Conservation (phyloP, 1,284 basidiomycete species). For the Ceratobasidium sp. region DNA sequence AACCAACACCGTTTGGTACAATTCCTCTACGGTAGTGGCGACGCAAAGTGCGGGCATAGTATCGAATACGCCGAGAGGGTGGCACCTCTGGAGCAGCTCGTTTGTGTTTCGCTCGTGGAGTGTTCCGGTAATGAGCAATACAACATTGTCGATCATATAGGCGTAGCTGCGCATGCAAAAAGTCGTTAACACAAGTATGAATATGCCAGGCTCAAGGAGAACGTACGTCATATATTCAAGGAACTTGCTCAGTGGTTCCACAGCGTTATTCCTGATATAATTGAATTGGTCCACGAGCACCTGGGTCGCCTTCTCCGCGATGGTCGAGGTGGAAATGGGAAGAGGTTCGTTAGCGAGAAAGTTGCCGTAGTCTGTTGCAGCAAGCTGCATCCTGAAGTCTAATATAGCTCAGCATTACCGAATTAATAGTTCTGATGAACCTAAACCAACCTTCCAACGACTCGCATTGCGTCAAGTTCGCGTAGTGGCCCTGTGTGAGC, state of each 20-base stretch:
- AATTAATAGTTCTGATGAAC: neutral
- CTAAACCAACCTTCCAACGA: constrained; percentile 86
- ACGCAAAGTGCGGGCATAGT: constrained; percentile 99
- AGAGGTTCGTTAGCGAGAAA: constrained; percentile 97
- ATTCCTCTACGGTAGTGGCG: constrained; percentile 98
- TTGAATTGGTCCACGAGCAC: constrained; percentile 98
- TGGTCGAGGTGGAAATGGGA: constrained; percentile 95
- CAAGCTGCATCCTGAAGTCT: constrained; percentile 95
- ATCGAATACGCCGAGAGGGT: constrained; percentile 97
- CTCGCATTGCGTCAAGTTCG: constrained; percentile 97
- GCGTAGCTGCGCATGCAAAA: constrained; percentile 74
- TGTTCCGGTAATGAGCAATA: constrained; percentile 97
- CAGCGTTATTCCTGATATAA: constrained; percentile 91
- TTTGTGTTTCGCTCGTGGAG: constrained; percentile 98
- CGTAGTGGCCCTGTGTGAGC: constrained; percentile 90
- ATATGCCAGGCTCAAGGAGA: neutral
- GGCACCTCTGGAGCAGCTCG: constrained; percentile 96
- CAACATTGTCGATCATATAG: constrained; percentile 99
- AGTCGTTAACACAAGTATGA: neutral
- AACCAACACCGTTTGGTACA: constrained; percentile 96
- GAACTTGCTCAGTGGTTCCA: constrained; percentile 92
- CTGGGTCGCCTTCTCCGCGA: constrained; percentile 95
- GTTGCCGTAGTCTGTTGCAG: constrained; percentile 98
- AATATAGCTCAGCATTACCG: constrained; percentile 15
- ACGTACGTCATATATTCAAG: constrained; percentile 96